Percentiles rank a stretch among this genome's conserved stretches.
These are phyloP conservation scores for Fusarium stilboides DNA, from an alignment of 2,329 filamentous ascomycete species.

Conservation along the genomic window DNA sequence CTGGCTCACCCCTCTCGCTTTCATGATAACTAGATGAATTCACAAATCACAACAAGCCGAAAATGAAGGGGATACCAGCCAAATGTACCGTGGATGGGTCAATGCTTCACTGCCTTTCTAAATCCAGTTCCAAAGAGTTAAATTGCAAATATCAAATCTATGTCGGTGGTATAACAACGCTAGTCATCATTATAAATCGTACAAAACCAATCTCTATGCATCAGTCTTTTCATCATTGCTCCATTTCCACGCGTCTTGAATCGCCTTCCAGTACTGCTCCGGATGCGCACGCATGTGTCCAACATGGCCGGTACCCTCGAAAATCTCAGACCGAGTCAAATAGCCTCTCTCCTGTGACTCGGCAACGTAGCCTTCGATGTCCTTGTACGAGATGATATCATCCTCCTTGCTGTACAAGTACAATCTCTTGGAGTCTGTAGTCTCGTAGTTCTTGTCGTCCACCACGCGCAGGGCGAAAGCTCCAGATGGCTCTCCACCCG, in stretches of 20 bases:
- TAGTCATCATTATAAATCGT: slow-evolving; percentile 15
- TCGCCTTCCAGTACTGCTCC: slow-evolving; percentile 70
- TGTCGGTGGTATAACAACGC: slow-evolving; percentile 30
- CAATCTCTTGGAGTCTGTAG: slow-evolving; percentile 60
- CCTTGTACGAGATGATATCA: slow-evolving; percentile 68
- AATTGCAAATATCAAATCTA: slow-evolving; percentile 6
- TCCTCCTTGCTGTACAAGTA: slow-evolving; percentile 74
- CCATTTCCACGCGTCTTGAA: slow-evolving; percentile 52
- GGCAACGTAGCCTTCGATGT: slow-evolving; percentile 69
- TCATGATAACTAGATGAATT: too few species aligned
- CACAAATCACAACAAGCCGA: too few species aligned
- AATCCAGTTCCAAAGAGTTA: neutral
- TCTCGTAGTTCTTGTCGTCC: slow-evolving; percentile 57
- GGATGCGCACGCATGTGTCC: slow-evolving; percentile 72
- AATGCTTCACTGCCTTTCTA: neutral
- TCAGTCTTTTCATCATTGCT: slow-evolving; percentile 22
- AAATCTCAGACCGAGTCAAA: slow-evolving; percentile 64
- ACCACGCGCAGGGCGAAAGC: slow-evolving; percentile 56
- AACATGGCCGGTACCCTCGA: slow-evolving; percentile 72
- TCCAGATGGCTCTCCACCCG: slow-evolving; percentile 60
- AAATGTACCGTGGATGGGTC: too few species aligned
- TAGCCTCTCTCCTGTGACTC: slow-evolving; percentile 65
- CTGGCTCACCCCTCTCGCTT: too few species aligned
- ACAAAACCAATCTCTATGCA: slow-evolving; percentile 4
- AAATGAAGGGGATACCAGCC: too few species aligned